phyloP scores from a whole-genome alignment of 805 yeast species.

The Teunomyces panamensis region DNA sequence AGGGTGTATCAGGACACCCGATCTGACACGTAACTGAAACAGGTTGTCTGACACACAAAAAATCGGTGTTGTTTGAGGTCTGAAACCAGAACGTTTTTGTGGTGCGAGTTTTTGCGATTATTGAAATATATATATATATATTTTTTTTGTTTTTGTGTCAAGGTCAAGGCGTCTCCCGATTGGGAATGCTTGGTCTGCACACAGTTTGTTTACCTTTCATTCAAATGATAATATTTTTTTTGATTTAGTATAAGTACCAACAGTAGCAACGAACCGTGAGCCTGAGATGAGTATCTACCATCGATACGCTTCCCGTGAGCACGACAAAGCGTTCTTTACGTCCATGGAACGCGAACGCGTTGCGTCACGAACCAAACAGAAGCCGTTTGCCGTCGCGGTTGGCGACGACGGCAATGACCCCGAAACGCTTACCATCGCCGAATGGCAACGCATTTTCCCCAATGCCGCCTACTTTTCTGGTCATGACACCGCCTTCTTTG shows the following conservation, averaged over 20 bases:
- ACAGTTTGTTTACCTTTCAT: conserved; percentile 4
- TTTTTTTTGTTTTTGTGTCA: too few species aligned
- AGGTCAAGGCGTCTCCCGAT: too few species aligned
- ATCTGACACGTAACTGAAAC: too few species aligned
- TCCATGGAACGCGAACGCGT: not conserved
- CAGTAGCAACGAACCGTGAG: not conserved
- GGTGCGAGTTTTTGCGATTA: too few species aligned
- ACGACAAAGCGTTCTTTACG: conserved; percentile 21
- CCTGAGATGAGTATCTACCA: conserved; percentile 34
- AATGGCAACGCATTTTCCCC: conserved; percentile 1
- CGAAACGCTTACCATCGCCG: not conserved
- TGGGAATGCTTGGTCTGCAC: too few species aligned
- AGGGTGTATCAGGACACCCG: too few species aligned
- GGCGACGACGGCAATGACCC: not conserved
- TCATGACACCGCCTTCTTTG: conserved; percentile 43
- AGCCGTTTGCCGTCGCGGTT: not conserved
- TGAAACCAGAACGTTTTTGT: too few species aligned
- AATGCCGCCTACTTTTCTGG: conserved; percentile 37
- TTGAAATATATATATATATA: too few species aligned
- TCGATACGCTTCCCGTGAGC: conserved; percentile 38
- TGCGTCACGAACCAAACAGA: not conserved
- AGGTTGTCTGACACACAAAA: too few species aligned
- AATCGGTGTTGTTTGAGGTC: too few species aligned
- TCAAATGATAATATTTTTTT: not conserved
- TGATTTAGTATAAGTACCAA: not conserved